These are phyloP conservation scores for Sporothrix euskadiensis DNA, from an alignment of 2,329 filamentous ascomycete species.

Conservation along the genomic window DNA sequence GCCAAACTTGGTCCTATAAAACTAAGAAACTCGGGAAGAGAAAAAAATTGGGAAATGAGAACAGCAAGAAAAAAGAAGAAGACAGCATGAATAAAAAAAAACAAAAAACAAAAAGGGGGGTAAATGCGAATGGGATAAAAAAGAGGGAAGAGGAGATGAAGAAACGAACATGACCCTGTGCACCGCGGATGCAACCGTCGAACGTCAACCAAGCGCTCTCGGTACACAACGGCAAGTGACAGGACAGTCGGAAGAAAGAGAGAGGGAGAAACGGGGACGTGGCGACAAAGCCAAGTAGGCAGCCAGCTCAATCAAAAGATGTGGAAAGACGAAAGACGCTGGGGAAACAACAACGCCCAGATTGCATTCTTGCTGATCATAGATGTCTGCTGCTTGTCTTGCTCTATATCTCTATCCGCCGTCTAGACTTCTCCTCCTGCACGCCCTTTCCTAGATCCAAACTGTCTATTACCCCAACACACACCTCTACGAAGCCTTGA, in stretches of 20 bases:
- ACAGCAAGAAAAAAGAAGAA: slow-evolving; percentile 28
- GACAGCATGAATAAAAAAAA: slow-evolving; percentile 27
- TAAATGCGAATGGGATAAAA: not conserved
- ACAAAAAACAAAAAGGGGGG: slow-evolving; percentile 28
- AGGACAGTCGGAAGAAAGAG: not conserved
- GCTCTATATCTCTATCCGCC: not conserved
- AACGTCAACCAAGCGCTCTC: not conserved
- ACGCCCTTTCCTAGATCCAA: not conserved
- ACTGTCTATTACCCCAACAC: not conserved
- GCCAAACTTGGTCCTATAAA: slow-evolving; percentile 53
- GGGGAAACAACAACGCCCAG: not conserved
- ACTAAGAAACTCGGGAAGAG: slow-evolving; percentile 35
- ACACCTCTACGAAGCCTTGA: not conserved
- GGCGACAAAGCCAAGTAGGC: not conserved
- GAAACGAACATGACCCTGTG: not conserved
- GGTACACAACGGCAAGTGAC: not conserved
- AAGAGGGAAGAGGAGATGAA: not conserved
- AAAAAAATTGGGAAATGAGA: slow-evolving; percentile 33
- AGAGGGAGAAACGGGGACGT: not conserved
- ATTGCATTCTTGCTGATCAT: not conserved
- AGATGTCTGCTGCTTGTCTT: not conserved
- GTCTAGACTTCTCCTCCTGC: not conserved
- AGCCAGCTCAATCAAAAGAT: not conserved
- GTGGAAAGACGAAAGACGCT: not conserved
- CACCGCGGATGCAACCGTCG: not conserved